Evolutionary conservation across 805 yeast genomes (phyloP), one percentile per base, ranked within the genome.

Genomic region (Candida qinlingensis): DNA sequence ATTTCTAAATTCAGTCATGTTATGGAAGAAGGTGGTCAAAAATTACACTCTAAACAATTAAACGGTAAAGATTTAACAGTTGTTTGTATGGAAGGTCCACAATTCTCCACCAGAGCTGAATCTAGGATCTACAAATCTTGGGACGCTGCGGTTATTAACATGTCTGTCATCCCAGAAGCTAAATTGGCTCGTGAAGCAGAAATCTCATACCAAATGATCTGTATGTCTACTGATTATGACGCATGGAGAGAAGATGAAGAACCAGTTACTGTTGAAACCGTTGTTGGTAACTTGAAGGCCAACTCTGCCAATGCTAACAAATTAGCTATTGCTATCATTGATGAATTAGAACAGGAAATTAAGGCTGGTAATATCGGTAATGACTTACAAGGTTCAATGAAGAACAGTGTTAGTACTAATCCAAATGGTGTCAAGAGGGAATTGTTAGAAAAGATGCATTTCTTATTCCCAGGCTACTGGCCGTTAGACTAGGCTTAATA

Each of bases 71-170:
- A 92, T 61, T 70, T 87, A 50, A 86, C 95, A 6, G 80, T 94
- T 38, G 77, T 94, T 54, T 94, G 99, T 68, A 94, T 94, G 99
- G 99, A 92, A 70, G 99, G 99, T 39, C 99, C 99, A 4, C 96
- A 94, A 44, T 94, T 94, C 68, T 84, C 95, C 37, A 94, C 99
- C 11, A 79, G 99, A 56, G 98, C 99, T 8, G 99, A 94, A 71
- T 90, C 97, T 11, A 79, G 78, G 64, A 69, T 94, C 70, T 94
- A 94, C 73, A 69, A 78, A 53, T 71, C 86, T 35, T 87, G 94
- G 84, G 97, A 96, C 49, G 98, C 96, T 7, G 80, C 90, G 34
- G 95, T 94, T 48, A 94, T 94, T 67, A 94, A 94, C 73, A 94
- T 94, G 99, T 85, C 95, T 45, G 94, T 89, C 49, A 70, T 94